These are phyloP conservation scores for Rhodotorula taiwanensis DNA, from an alignment of 768 basidiomycete genomes.

Conservation along the genomic window DNA sequence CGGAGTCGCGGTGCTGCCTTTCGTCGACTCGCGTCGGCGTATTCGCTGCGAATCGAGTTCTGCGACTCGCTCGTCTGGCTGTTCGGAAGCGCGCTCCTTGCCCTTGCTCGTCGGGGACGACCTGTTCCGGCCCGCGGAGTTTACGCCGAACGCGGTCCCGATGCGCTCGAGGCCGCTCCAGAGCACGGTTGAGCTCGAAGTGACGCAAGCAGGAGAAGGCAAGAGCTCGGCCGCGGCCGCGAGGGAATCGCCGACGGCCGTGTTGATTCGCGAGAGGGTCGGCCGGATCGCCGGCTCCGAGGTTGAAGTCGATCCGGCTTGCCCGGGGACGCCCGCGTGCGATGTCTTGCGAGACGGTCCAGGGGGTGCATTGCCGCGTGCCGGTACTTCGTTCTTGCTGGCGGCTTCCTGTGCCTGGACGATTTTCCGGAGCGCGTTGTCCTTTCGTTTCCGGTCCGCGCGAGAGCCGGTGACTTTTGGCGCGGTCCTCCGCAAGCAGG, in stretches of 20 bases:
- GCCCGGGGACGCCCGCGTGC: too few relatives aligned
- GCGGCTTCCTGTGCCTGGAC: constrained; percentile 9
- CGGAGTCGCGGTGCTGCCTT: background rate
- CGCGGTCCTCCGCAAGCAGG: background rate
- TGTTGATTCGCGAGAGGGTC: background rate
- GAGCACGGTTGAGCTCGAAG: constrained; percentile 10
- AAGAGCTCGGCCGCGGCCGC: background rate
- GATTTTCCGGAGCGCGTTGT: background rate
- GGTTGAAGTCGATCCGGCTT: too few relatives aligned
- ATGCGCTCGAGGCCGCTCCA: constrained; percentile 4
- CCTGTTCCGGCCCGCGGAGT: too few relatives aligned
- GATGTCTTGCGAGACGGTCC: too few relatives aligned
- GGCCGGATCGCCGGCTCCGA: too few relatives aligned
- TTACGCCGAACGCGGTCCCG: background rate
- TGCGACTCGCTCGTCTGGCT: background rate
- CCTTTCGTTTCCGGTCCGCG: background rate
- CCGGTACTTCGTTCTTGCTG: background rate
- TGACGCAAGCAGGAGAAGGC: constrained; percentile 9
- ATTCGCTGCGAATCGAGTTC: background rate
- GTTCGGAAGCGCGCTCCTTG: background rate
- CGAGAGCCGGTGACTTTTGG: background rate
- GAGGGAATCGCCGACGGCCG: too few relatives aligned
- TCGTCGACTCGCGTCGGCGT: background rate
- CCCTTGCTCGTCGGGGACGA: background rate
- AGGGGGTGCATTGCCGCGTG: too few relatives aligned